These are phyloP conservation scores for Trichosporon faecale DNA, from an alignment of 1,284 basidiomycete species.

Conservation along the genomic window DNA sequence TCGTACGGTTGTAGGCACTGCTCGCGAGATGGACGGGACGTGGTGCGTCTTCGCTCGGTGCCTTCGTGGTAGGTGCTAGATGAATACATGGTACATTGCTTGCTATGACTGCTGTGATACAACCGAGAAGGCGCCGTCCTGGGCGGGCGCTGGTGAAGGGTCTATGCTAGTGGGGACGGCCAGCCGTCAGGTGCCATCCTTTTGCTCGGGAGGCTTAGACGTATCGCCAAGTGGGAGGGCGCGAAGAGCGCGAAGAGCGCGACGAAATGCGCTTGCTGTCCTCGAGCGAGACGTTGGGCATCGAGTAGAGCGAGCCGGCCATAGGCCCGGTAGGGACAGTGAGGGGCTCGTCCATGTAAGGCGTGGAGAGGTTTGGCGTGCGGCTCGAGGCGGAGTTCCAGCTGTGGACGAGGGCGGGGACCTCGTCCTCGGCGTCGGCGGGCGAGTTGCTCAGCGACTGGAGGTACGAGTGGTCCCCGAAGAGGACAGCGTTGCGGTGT, in stretches of 20 bases:
- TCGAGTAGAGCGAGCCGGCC: neutral
- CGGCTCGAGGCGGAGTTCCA: constrained; percentile 3
- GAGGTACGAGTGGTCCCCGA: constrained; percentile 16
- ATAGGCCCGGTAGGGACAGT: neutral
- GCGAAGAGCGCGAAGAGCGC: neutral
- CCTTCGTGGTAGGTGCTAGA: neutral
- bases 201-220: neutral
- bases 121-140: neutral
- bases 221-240: neutral
- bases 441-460: neutral
- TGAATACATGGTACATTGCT: neutral
- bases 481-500: neutral
- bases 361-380: neutral
- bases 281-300: constrained; percentile 6
- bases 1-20: no score
- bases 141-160: neutral
- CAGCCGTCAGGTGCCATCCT: neutral
- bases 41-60: no score
- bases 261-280: neutral
- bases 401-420: neutral
- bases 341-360: neutral
- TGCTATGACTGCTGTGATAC: neutral
- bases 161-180: neutral
- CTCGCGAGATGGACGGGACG: no score
- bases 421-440: constrained; percentile 9